Base-by-base conservation (phyloP, 495 filamentous ascomycete species). In the Durotheca rogersii region DNA sequence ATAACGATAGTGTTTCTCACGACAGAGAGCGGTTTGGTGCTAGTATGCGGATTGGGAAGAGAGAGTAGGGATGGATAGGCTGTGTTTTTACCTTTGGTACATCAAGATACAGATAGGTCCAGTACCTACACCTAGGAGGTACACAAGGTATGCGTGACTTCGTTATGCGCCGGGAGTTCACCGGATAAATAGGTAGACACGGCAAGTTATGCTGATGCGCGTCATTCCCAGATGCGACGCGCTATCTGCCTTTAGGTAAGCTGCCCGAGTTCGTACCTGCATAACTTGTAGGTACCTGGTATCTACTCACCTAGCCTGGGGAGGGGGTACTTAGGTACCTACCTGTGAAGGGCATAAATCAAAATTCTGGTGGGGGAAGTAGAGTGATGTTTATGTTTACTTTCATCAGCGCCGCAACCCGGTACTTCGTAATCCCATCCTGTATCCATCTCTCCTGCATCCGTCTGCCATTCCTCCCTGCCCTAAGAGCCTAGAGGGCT, bases 381-480 rank as follows among this genome's bases (percentile, higher is more conserved):
- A 44, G 47, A 41, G 25, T 31, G 53, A 60, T 65, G 59, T 62
- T 65, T 65, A 53, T 65, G 60, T 65, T 65, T 65, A 65, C 54
- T 62, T 57, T 49, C 34, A 15, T 14, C n/a, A n/a, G 35, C 18
- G 7, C 30, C 16, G 29, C 20, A 31, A 49, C 51, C 32, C 39
- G 21, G 37, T 14, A 41, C 4, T 25, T 25, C 20, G 12, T 29
- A 21, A 9, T 5, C 3, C n/a, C 16, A 23, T 18, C 23, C 23
- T 27, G 23, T 27, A 4, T 9, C 23, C 9, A 27, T 27, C 23
- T 27, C 23, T 27, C 9, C n/a, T 27, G 9, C 9, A 4, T 27
- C 23, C 9, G 23, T 27, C 4, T 27, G 4, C 9, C 23, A 27
- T 4, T 27, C 23, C 23, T 9, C 23, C 4, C 9, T 9, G n/a